phyloP scores from a whole-genome alignment of 2,329 filamentous ascomycete genomes.

The Ceratocystis harringtonii region DNA sequence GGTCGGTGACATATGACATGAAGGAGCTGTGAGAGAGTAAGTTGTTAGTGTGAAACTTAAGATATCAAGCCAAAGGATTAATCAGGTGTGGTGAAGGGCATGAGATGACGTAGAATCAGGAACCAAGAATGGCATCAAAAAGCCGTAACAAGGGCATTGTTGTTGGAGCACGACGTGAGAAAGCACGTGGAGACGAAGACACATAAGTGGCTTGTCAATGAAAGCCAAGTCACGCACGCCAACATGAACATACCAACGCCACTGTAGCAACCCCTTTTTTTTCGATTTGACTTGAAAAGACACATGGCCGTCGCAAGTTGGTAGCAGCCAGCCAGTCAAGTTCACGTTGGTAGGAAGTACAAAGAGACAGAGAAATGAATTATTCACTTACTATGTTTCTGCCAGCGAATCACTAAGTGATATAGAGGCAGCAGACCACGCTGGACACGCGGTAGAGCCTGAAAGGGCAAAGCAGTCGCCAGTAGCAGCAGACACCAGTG shows the following conservation, averaged over 20 bases:
- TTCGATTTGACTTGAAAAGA: not conserved
- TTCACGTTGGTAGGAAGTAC: too few relatives aligned
- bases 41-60: conserved; percentile 12
- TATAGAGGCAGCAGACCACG: conserved; percentile 15
- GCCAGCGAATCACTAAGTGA: conserved; percentile 11
- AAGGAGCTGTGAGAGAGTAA: conserved; percentile 50
- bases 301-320: not conserved
- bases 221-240: too few relatives aligned
- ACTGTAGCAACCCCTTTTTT: too few relatives aligned
- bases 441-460: conserved; percentile 13
- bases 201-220: too few relatives aligned
- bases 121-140: too few relatives aligned
- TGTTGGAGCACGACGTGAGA: too few relatives aligned
- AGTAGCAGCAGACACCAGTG: conserved; percentile 10
- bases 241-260: too few relatives aligned
- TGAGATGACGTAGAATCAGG: too few relatives aligned
- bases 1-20: conserved; percentile 63
- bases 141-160: not conserved
- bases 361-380: not conserved
- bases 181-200: too few relatives aligned
- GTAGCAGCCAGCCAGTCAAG: not conserved
- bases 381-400: conserved; percentile 14
- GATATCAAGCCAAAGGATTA: too few relatives aligned
- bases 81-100: too few relatives aligned
- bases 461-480: conserved; percentile 15